Conservation (phyloP, 106 monocot genomes). For the Chionographis japonica region DNA sequence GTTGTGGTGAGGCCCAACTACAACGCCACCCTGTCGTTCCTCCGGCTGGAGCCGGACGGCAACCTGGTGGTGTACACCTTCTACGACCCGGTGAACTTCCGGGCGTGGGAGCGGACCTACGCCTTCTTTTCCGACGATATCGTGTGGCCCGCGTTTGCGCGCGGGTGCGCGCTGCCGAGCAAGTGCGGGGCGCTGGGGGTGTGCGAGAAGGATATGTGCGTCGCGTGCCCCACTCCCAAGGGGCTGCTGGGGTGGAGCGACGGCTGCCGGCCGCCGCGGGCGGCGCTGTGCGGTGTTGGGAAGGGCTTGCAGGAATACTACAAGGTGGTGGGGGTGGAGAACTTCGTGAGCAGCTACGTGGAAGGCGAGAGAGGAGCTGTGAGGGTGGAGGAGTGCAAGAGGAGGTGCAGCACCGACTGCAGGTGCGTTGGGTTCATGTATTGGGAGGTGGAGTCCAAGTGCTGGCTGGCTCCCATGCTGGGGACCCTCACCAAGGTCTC, state of each 20-base stretch:
- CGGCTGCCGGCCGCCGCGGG: slow-evolving; percentile 6
- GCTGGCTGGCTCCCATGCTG: slow-evolving; percentile 23
- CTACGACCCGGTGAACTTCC: slow-evolving; percentile 19
- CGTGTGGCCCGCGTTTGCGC: too few relatives aligned
- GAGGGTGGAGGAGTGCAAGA: slow-evolving; percentile 18
- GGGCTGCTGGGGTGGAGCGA: slow-evolving; percentile 33
- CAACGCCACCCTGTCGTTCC: slow-evolving; percentile 16
- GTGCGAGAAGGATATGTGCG: slow-evolving; percentile 33
- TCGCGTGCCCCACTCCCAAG: slow-evolving; percentile 28
- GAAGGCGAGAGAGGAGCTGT: slow-evolving; percentile 4
- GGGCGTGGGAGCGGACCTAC: slow-evolving; percentile 14
- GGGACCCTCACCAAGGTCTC: slow-evolving; percentile 21
- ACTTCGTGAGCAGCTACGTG: slow-evolving; percentile 8
- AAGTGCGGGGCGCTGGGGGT: slow-evolving; percentile 28
- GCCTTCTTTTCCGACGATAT: slow-evolving; percentile 7
- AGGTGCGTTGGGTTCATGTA: slow-evolving; percentile 29
- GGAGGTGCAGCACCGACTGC: slow-evolving; percentile 23
- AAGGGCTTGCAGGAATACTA: slow-evolving; percentile 5
- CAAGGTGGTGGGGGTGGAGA: slow-evolving; percentile 32
- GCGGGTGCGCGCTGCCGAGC: slow-evolving; percentile 18
- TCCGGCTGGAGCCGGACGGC: slow-evolving; percentile 19
- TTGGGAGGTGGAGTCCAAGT: slow-evolving; percentile 14
- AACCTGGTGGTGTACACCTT: slow-evolving; percentile 20
- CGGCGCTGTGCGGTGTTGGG: too few relatives aligned
- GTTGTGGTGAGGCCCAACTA: slow-evolving; percentile 18